Percentiles rank a stretch among this genome's conserved stretches.
phyloP scores from a whole-genome alignment of 2,329 filamentous ascomycete species.

The Trichoderma citrinoviride region DNA sequence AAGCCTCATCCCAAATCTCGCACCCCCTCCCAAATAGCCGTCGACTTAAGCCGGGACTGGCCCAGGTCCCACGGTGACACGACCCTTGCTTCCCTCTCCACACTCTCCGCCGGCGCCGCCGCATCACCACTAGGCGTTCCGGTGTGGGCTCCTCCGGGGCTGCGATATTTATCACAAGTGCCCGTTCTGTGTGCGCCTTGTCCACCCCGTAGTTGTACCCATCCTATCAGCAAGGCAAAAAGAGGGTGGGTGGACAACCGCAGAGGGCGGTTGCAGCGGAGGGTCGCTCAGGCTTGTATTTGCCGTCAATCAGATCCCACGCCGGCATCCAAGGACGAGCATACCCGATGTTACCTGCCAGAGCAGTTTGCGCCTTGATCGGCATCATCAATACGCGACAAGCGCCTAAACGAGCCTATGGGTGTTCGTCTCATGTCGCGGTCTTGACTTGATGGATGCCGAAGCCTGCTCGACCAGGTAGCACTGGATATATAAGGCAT shows the following conservation, averaged over 20 bases:
- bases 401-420: background rate
- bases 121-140: background rate
- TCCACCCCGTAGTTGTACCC: no score
- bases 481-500: background rate
- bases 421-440: background rate
- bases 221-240: background rate
- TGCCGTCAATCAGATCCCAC: slow-evolving; percentile 16
- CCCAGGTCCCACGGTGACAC: slow-evolving; percentile 11
- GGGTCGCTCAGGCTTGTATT: background rate
- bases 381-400: slow-evolving; percentile 11
- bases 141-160: slow-evolving; percentile 7
- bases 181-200: background rate
- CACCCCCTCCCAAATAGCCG: slow-evolving; percentile 12
- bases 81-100: slow-evolving; percentile 16
- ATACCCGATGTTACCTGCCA: background rate
- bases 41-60: slow-evolving; percentile 18
- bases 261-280: background rate
- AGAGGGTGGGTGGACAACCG: background rate
- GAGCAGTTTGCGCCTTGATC: background rate
- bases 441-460: background rate
- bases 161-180: slow-evolving; percentile 5
- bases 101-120: slow-evolving; percentile 18
- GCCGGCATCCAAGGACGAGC: background rate
- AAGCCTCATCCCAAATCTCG: background rate
- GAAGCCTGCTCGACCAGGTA: background rate